These are phyloP conservation scores for Diplodia mutila DNA, from an alignment of 2,329 filamentous ascomycete genomes.

Conservation along the genomic window DNA sequence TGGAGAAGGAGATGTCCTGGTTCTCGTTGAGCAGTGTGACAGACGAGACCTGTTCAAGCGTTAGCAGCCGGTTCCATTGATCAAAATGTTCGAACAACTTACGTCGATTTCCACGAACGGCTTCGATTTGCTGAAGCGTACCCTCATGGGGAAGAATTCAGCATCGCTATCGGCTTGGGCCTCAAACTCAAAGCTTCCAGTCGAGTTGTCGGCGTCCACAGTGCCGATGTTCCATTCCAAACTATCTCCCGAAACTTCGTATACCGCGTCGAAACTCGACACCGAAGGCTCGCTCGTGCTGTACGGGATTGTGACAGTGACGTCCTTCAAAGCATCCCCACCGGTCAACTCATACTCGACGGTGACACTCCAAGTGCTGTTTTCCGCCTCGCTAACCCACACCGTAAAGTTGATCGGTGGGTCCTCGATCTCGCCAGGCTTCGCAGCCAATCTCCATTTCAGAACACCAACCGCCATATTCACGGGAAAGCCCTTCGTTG, in stretches of 20 bases:
- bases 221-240: slow-evolving; percentile 92
- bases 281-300: slow-evolving; percentile 81
- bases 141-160: slow-evolving; percentile 97
- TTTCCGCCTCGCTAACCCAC: slow-evolving; percentile 89
- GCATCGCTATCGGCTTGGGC: slow-evolving; percentile 84
- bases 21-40: slow-evolving; percentile 74
- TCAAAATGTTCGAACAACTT: slow-evolving; percentile 49
- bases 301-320: slow-evolving; percentile 87
- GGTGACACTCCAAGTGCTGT: slow-evolving; percentile 83
- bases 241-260: slow-evolving; percentile 90
- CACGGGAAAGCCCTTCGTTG: slow-evolving; percentile 84
- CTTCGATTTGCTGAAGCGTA: slow-evolving; percentile 81
- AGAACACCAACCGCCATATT: slow-evolving; percentile 94
- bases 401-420: slow-evolving; percentile 96
- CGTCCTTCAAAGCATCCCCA: slow-evolving; percentile 76
- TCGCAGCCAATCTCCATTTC: slow-evolving; percentile 86
- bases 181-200: slow-evolving; percentile 93
- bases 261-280: slow-evolving; percentile 90
- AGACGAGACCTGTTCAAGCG: slow-evolving; percentile 61
- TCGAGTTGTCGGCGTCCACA: slow-evolving; percentile 79
- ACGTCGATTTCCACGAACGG: slow-evolving; percentile 95
- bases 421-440: slow-evolving; percentile 76
- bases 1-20: slow-evolving; percentile 80
- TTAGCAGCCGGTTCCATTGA: not conserved
- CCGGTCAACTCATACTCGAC: slow-evolving; percentile 94